A percentile compares a stretch with the other conserved stretches of the same genome.
Evolutionary conservation across 768 basidiomycete genomes (phyloP).

Genomic region (Collybiopsis confluens): DNA sequence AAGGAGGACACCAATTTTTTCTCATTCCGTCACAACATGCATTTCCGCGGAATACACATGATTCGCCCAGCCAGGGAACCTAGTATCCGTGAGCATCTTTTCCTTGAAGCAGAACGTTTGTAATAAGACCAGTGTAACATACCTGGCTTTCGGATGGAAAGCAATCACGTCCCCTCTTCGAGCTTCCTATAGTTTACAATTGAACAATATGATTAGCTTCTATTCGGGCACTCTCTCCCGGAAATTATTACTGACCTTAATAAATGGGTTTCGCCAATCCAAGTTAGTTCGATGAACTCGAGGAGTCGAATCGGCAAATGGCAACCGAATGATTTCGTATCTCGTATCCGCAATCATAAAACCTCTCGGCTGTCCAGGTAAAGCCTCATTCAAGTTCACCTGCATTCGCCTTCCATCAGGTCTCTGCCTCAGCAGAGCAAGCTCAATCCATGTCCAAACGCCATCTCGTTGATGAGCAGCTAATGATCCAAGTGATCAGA

Average conservation of each 20-base stretch:
- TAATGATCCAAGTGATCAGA: too few species aligned
- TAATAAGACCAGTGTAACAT: not conserved
- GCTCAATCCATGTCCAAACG: slow-evolving; percentile 7
- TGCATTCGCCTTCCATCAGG: not conserved
- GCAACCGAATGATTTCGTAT: slow-evolving; percentile 6
- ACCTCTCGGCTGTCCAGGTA: not conserved
- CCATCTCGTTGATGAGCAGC: slow-evolving; percentile 1
- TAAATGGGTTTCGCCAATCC: slow-evolving; percentile 6
- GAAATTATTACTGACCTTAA: not conserved
- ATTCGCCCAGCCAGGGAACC: slow-evolving; percentile 2
- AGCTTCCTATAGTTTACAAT: not conserved
- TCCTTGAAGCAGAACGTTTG: not conserved
- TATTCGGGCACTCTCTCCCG: too few species aligned
- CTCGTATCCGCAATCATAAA: slow-evolving; percentile 6
- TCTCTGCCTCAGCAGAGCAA: not conserved
- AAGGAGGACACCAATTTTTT: not conserved
- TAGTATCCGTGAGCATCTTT: not conserved
- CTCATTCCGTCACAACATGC: slow-evolving; percentile 2
- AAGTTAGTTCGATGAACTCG: slow-evolving; percentile 4
- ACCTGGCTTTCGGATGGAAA: slow-evolving; percentile 3
- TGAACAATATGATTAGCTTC: not conserved
- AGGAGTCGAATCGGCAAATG: slow-evolving; percentile 5
- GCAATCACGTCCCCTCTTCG: slow-evolving; percentile 4
- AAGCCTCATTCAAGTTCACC: not conserved
- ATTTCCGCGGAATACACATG: slow-evolving; percentile 1